Base-by-base conservation (phyloP, 2,329 filamentous ascomycete genomes). In the Alternaria infectoria region DNA sequence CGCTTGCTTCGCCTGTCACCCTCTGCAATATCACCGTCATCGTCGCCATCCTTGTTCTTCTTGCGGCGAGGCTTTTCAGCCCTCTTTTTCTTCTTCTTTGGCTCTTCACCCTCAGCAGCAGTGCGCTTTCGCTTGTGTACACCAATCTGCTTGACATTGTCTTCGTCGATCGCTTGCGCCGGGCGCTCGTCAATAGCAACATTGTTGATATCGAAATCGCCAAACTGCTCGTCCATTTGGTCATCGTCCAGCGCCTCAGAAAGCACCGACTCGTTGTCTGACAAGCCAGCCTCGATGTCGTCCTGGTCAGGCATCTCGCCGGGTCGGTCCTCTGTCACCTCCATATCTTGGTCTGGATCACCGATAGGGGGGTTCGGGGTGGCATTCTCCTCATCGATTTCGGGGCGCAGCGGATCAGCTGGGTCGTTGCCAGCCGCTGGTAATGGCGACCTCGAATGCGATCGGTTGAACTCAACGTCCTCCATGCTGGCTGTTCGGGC, bases 81-180 rank as follows among this genome's bases (percentile, higher is more conserved):
- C 61, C 84, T 81, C 78, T 87, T 89, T 57, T 92, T 91, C 81
- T 93, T 96, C 80, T 91, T 92, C 52, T 86, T 85, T 28, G 86
- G 88, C 55, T 89, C 83, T 30, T 85, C 84, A 56, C 83, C 84
- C 66, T 86, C 87, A 54, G 86, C 87, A 40, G 85, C 90, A 9
- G 84, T 75, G 61, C 92, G 87, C 83, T 89, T 88, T 66, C 88
- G 83, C 82, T 89, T 89, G 79, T 89, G 86, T 58, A 88, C 85
- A 61, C 88, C 86, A 65, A 90, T 85, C 62, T 87, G 73, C 62
- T 85, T 87, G 66, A 90, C 80, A 60, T 88, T 89, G 65, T 86
- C 85, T 65, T 89, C 87, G 67, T 90, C 88, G 26, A 90, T 87
- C 10, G 84, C 83, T 47, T 87, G 82, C 45, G 85, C 82, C 5